These are phyloP conservation scores for Auricularia sp. DNA, from an alignment of 768 basidiomycete genomes.

Conservation along the genomic window DNA sequence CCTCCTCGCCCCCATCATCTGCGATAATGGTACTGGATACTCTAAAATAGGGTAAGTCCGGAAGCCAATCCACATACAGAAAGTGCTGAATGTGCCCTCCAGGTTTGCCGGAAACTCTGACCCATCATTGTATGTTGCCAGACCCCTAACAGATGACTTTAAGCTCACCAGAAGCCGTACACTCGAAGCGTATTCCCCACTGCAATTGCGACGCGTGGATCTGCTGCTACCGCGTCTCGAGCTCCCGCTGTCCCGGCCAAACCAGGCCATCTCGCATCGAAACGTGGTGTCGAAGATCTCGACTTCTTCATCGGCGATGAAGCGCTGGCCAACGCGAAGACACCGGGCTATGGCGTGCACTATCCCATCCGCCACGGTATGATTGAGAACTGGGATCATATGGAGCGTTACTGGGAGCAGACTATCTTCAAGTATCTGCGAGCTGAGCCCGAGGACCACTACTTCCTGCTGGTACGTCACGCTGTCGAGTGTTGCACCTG, in stretches of 20 bases:
- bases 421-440: slow-evolving; percentile 99
- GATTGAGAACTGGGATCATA: slow-evolving; percentile 98
- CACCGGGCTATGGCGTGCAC: slow-evolving; percentile 87
- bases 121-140: slow-evolving; percentile 77
- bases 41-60: slow-evolving; percentile 86
- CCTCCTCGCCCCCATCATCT: slow-evolving; percentile 84
- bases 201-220: slow-evolving; percentile 82
- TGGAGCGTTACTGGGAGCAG: slow-evolving; percentile 99
- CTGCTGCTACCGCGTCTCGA: slow-evolving; percentile 41
- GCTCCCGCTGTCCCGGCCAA: slow-evolving; percentile 78
- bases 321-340: slow-evolving; percentile 90
- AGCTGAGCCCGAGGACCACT: slow-evolving; percentile 97
- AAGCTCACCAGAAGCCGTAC: too few relatives aligned
- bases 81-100: slow-evolving; percentile 6
- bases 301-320: slow-evolving; percentile 99
- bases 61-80: background rate
- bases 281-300: slow-evolving; percentile 95
- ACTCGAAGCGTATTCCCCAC: slow-evolving; percentile 89
- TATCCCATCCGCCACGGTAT: slow-evolving; percentile 96
- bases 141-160: background rate
- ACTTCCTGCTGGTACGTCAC: slow-evolving; percentile 76
- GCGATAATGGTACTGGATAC: slow-evolving; percentile 95
- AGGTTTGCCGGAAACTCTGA: slow-evolving; percentile 98
- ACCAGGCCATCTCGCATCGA: slow-evolving; percentile 87
- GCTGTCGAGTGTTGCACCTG: background rate